phyloP scores from a whole-genome alignment of 148 eudicot species.

The Diospyros kaki region DNA sequence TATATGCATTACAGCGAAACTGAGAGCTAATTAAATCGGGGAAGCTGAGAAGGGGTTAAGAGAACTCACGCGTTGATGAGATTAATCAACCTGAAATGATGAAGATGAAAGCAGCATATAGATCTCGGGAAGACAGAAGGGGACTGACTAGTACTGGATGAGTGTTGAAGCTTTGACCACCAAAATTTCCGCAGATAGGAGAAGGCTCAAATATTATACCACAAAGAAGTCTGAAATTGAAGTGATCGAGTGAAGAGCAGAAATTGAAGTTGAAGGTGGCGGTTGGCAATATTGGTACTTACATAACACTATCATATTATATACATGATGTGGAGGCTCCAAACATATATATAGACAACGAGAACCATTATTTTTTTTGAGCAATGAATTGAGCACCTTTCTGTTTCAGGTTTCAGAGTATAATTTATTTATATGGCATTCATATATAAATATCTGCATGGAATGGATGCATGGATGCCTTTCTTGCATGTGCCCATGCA shows the following conservation, averaged over 20 bases:
- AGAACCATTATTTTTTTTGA: too few species aligned
- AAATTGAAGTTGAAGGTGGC: neutral
- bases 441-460: too few species aligned
- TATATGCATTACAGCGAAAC: slow-evolving; percentile 8
- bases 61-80: neutral
- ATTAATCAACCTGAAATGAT: neutral
- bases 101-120: neutral
- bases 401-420: too few species aligned
- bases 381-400: too few species aligned
- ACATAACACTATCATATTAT: neutral
- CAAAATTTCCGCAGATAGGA: neutral
- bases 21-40: neutral
- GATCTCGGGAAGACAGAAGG: neutral
- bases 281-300: slow-evolving; percentile 11
- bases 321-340: too few species aligned
- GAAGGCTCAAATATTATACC: neutral
- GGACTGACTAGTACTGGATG: neutral
- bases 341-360: too few species aligned
- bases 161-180: neutral
- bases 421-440: too few species aligned
- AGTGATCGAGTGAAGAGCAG: neutral
- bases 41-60: neutral
- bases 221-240: neutral
- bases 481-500: too few species aligned
- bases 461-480: too few species aligned